Conservation (phyloP, 345 rosid genomes). For the Tarenaya hassleriana region DNA sequence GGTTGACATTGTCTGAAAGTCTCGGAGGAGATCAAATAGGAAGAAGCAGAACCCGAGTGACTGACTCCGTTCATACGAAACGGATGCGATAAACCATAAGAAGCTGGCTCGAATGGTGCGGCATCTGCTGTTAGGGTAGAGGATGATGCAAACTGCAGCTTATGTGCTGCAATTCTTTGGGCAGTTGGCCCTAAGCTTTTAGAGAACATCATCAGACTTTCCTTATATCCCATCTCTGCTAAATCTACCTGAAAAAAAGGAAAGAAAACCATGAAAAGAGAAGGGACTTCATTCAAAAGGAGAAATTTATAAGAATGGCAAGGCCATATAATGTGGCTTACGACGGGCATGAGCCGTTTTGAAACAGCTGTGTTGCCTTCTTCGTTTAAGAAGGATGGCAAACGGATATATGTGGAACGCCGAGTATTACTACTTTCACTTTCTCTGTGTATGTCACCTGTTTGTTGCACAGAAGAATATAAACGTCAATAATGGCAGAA, state of each 20-base stretch:
- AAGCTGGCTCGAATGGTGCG: background rate
- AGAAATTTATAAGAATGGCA: too few relatives aligned
- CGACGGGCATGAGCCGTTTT: slow-evolving; percentile 32
- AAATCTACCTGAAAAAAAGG: slow-evolving; percentile 28
- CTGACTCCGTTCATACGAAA: background rate
- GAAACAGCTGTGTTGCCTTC: slow-evolving; percentile 3
- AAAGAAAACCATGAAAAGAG: too few relatives aligned
- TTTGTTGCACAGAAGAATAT: slow-evolving; percentile 8
- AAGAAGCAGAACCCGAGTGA: background rate
- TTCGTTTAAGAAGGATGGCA: too few relatives aligned
- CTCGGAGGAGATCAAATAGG: too few relatives aligned
- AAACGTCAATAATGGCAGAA: too few relatives aligned
- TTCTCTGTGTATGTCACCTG: too few relatives aligned
- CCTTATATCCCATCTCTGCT: slow-evolving; percentile 30
- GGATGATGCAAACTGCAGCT: slow-evolving; percentile 7
- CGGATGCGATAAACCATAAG: slow-evolving; percentile 2
- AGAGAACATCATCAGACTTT: slow-evolving; percentile 40
- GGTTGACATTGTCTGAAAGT: too few relatives aligned
- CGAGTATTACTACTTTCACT: too few relatives aligned
- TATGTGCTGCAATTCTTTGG: slow-evolving; percentile 34
- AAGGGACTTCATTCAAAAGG: too few relatives aligned
- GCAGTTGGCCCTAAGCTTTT: slow-evolving; percentile 50
- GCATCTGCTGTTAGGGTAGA: too few relatives aligned
- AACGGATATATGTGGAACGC: too few relatives aligned
- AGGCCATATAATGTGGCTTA: slow-evolving; percentile 17